Evolutionary conservation across 257 asterid species (phyloP).

Genomic region (Penstemon barbatus): DNA sequence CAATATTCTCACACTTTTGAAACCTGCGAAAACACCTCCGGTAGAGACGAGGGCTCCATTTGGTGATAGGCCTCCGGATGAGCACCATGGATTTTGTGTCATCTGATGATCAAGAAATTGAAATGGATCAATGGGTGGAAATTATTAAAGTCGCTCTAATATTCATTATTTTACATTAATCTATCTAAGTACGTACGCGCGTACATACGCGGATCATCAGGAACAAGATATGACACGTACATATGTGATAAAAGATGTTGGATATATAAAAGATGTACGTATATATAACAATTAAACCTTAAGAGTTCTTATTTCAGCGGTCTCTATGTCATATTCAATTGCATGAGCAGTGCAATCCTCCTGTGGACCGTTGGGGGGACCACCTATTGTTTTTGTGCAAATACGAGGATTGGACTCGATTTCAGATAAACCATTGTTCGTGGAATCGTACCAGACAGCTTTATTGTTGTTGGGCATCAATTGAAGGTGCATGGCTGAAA

Average conservation of each 20-base stretch:
- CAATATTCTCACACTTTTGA: slow-evolving; percentile 46
- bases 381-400: slow-evolving; percentile 44
- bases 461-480: slow-evolving; percentile 70
- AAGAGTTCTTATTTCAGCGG: slow-evolving; percentile 52
- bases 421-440: slow-evolving; percentile 68
- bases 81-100: slow-evolving; percentile 83
- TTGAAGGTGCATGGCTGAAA: slow-evolving; percentile 84
- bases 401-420: slow-evolving; percentile 37
- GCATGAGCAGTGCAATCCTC: slow-evolving; percentile 82
- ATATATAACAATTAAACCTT: slow-evolving; percentile 44
- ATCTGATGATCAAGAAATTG: slow-evolving; percentile 36
- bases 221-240: no score
- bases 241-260: neutral
- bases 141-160: no score
- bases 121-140: no score
- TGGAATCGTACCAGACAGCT: slow-evolving; percentile 76
- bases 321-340: slow-evolving; percentile 59
- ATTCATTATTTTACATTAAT: no score
- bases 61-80: slow-evolving; percentile 66
- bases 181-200: no score
- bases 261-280: no score
- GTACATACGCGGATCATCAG: no score
- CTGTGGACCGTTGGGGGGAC: slow-evolving; percentile 30
- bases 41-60: slow-evolving; percentile 66
- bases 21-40: slow-evolving; percentile 70